phyloP scores from a whole-genome alignment of 148 eudicot genomes.

The Fagopyrum esculentum region DNA sequence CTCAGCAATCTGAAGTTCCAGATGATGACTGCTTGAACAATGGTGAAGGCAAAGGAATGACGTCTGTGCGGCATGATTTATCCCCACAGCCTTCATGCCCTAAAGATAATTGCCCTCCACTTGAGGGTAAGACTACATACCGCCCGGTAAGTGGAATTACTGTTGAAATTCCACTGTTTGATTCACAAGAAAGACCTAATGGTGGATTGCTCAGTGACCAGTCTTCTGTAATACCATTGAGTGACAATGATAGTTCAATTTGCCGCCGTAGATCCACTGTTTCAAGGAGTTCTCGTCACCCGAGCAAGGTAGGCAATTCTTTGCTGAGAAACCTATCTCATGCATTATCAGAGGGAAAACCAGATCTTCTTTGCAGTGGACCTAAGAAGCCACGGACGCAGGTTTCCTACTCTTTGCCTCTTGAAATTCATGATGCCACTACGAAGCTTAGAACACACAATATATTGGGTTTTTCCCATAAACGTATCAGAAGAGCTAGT shows the following conservation, averaged over 20 bases:
- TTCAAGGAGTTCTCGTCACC: conserved; percentile 34
- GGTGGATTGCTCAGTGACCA: conserved; percentile 16
- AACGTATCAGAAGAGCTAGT: conserved; percentile 66
- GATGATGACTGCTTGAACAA: conserved; percentile 10
- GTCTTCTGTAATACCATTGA: conserved; percentile 23
- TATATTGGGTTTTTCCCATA: conserved; percentile 47
- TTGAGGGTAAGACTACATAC: conserved; percentile 17
- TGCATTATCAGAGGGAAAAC: conserved; percentile 38
- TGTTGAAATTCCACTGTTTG: conserved; percentile 45
- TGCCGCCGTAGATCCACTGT: conserved; percentile 29
- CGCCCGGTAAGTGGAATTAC: conserved; percentile 31
- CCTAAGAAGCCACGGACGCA: conserved; percentile 90
- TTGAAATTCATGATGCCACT: conserved; percentile 39
- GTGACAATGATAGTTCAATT: conserved; percentile 17
- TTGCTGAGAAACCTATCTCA: conserved; percentile 31
- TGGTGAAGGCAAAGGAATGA: conserved; percentile 18
- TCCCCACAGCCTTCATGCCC: conserved; percentile 17
- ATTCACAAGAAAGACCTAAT: conserved; percentile 30
- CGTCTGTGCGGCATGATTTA: conserved; percentile 14
- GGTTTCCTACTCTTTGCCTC: conserved; percentile 71
- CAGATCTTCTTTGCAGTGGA: conserved; percentile 45
- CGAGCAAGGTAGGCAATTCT: conserved; percentile 24
- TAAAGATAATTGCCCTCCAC: conserved; percentile 19
- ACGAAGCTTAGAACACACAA: conserved; percentile 33
- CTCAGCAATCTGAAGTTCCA: neutral